A percentile compares a stretch with the other conserved stretches of the same genome.
Evolutionary conservation across 208 protist genomes (phyloP).

Genomic region (Endotrypanum monterogeii): DNA sequence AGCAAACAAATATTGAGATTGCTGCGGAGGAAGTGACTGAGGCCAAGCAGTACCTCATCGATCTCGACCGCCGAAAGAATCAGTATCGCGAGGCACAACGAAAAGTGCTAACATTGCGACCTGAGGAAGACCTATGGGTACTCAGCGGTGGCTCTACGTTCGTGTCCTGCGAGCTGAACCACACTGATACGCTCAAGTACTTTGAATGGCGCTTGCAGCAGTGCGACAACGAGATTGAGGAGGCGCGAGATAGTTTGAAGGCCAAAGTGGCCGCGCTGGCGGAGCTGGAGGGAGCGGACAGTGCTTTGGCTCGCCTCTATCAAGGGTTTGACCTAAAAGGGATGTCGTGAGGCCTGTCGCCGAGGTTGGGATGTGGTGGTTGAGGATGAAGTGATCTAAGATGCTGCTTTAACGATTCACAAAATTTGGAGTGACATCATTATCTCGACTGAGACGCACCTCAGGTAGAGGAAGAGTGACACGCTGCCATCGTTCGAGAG

Average conservation of each 20-base stretch:
- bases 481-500: background rate
- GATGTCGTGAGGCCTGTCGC: slow-evolving; percentile 11
- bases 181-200: slow-evolving; percentile 53
- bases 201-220: slow-evolving; percentile 61
- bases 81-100: slow-evolving; percentile 80
- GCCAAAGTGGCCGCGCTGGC: slow-evolving; percentile 75
- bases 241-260: slow-evolving; percentile 70
- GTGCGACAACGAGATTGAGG: slow-evolving; percentile 65
- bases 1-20: slow-evolving; percentile 49
- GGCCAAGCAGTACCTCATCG: slow-evolving; percentile 65
- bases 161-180: slow-evolving; percentile 67
- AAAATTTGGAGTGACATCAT: background rate
- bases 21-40: slow-evolving; percentile 69
- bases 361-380: background rate
- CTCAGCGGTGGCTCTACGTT: slow-evolving; percentile 82
- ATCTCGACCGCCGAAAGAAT: slow-evolving; percentile 79
- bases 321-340: slow-evolving; percentile 73
- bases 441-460: background rate
- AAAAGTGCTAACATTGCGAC: slow-evolving; percentile 37
- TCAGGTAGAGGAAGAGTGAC: background rate
- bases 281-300: slow-evolving; percentile 78
- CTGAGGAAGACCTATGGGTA: slow-evolving; percentile 68
- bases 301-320: slow-evolving; percentile 64
- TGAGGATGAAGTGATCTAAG: background rate
- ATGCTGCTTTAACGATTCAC: slow-evolving; percentile 5